Conservation (phyloP, 352 stramenopile species). For the Phytopythium ostracodes region DNA sequence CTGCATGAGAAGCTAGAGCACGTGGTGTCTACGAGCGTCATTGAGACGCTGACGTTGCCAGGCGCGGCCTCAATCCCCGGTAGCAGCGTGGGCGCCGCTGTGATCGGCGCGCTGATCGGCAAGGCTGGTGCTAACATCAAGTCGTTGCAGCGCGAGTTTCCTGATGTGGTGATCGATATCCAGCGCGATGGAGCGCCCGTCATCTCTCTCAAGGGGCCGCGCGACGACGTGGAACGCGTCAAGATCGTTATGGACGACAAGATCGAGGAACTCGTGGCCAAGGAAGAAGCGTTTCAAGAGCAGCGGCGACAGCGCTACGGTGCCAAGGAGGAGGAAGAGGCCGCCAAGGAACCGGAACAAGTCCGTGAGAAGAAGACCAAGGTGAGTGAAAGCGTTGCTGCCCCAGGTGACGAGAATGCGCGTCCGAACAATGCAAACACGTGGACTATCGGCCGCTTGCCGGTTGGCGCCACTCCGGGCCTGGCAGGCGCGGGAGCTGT, state of each 20-base stretch:
- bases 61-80: not conserved
- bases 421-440: constrained; percentile 17
- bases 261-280: constrained; percentile 51
- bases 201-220: constrained; percentile 55
- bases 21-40: constrained; percentile 39
- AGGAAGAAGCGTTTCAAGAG: constrained; percentile 45
- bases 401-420: constrained; percentile 25
- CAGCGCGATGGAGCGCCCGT: constrained; percentile 31
- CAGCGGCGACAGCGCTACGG: constrained; percentile 23
- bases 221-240: constrained; percentile 44
- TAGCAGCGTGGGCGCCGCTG: constrained; percentile 28
- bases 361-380: constrained; percentile 18
- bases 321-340: constrained; percentile 26
- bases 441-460: constrained; percentile 9
- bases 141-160: constrained; percentile 60
- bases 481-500: constrained; percentile 20
- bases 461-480: constrained; percentile 33
- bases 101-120: constrained; percentile 71
- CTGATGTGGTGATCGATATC: constrained; percentile 63
- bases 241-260: constrained; percentile 69
- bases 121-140: constrained; percentile 78
- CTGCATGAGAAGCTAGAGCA: constrained; percentile 66
- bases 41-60: constrained; percentile 48
- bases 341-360: constrained; percentile 22
- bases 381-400: constrained; percentile 13